Base-by-base conservation (phyloP, 495 filamentous ascomycete species). In the Xylaria telfairii region DNA sequence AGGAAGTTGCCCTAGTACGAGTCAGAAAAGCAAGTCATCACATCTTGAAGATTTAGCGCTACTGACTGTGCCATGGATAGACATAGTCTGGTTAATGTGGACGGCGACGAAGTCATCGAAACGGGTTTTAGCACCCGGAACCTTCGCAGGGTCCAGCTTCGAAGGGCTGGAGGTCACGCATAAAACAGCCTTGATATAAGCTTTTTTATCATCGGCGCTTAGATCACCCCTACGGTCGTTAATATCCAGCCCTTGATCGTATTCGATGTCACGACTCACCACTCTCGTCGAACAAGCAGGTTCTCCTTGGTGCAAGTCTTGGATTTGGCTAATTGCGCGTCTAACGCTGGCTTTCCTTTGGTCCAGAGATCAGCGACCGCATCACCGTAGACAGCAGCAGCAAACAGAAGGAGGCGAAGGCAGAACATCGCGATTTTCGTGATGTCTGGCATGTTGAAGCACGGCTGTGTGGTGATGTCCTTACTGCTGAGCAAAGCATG, bases 31-130 rank as follows among this genome's bases (percentile, higher is more conserved):
- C 15, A 39, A 47, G 3, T 17, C 9, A 4, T 46, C 34, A 17
- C 21, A 53, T 34, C 8, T 21, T 28, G 13, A 53, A 59, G 17
- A 59, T 51, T 28, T 4, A 47, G 19, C 19, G 26, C 0, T 13
- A 54, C 69, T 2, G 74, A 80, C 84, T 4, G 88, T 90, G 69
- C 80, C 83, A 72, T 93, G 91, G 67, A 92, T 92, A 37, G 64
- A 71, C 60, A 84, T 60, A 4, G 89, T 90, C 75, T 92, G 85
- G 71, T 87, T 86, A 73, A 92, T 91, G 76, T 93, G 92, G 19
- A 85, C 85, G 9, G 84, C 88, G 39, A 90, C 85, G 72, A 93
- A 92, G 76, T 93, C 91, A 79, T 93, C 92, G 70, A 87, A 91
- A 26, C 81, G 72, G 9, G 75, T 73, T 47, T 80, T 75, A 42